These are phyloP conservation scores for Fraxinus greggii DNA, from an alignment of 305 asterid species.

Conservation along the genomic window DNA sequence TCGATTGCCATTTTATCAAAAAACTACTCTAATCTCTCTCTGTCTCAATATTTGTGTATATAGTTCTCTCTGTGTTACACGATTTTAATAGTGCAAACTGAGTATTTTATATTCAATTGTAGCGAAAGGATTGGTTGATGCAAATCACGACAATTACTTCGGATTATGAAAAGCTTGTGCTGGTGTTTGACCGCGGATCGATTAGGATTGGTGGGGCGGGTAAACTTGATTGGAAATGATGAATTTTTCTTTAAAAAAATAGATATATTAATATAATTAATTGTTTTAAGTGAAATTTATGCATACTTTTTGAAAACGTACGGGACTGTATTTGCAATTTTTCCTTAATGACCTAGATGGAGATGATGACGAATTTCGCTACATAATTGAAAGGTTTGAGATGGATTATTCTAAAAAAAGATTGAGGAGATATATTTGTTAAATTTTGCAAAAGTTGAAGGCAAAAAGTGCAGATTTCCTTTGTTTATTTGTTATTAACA, in stretches of 20 bases:
- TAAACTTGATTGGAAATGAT: background rate
- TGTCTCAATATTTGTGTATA: background rate
- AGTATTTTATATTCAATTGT: background rate
- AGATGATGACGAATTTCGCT: background rate
- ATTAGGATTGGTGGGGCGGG: background rate
- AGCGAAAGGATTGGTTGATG: background rate
- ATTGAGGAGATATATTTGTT: background rate
- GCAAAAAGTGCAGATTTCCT: background rate
- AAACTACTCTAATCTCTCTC: background rate
- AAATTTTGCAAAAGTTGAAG: background rate
- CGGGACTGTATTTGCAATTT: background rate
- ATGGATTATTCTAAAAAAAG: background rate
- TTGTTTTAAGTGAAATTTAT: background rate
- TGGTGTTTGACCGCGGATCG: background rate
- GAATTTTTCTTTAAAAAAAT: background rate
- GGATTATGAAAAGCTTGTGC: conserved; percentile 17
- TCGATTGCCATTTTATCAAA: background rate
- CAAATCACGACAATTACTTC: conserved; percentile 12
- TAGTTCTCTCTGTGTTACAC: background rate
- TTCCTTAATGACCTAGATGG: background rate
- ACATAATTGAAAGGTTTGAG: background rate
- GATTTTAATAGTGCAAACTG: background rate
- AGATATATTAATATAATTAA: too few species aligned
- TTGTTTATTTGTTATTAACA: background rate
- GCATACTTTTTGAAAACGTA: background rate